Conservation (phyloP, 2,329 filamentous ascomycete genomes). For the Penicillium brasilianum region DNA sequence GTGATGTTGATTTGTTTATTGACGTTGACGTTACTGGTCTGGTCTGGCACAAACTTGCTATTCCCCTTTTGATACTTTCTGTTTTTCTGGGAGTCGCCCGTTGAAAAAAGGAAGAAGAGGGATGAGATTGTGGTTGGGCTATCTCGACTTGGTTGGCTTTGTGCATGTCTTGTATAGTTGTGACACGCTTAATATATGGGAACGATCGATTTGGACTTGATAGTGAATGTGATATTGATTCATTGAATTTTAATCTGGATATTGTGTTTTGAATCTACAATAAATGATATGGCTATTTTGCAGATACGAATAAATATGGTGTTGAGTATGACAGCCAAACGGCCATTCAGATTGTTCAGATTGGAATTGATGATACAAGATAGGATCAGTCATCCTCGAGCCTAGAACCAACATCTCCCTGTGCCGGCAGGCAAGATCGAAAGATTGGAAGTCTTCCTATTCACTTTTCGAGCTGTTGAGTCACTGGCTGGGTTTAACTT, state of each 20-base stretch:
- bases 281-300: not conserved
- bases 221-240: conserved; percentile 8
- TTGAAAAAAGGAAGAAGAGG: not conserved
- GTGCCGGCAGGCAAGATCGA: no score
- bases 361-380: no score
- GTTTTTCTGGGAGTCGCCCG: not conserved
- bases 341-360: no score
- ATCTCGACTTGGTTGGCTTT: not conserved
- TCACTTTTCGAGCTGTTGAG: no score
- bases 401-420: no score
- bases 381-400: no score
- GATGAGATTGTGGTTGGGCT: not conserved
- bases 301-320: no score
- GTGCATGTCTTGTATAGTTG: conserved; percentile 10
- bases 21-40: not conserved
- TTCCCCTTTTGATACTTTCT: no score
- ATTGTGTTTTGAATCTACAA: not conserved
- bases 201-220: not conserved
- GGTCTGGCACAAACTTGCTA: no score
- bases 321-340: no score
- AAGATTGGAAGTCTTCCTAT: no score
- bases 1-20: conserved; percentile 11
- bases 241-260: not conserved
- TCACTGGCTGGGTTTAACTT: no score
- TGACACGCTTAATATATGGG: conserved; percentile 10